Evolutionary conservation across 2,329 filamentous ascomycete genomes (phyloP), one percentile per base, ranked within the genome.

Genomic region (Pyrenophora seminiperda): DNA sequence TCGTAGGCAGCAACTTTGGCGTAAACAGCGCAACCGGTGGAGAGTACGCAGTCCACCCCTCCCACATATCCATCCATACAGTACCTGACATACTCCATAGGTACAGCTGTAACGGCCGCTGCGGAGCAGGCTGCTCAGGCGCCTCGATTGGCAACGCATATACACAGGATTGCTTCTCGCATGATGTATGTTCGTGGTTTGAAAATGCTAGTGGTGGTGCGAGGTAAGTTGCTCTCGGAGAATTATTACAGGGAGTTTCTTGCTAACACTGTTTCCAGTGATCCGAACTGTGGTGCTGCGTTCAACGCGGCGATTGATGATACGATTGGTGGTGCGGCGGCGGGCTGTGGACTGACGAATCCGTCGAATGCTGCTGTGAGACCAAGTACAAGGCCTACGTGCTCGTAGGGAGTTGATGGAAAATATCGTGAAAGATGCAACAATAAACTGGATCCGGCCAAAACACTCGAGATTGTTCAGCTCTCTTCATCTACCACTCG

Each of bases 181-280:
- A 81, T 45, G 79, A 81, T 40, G 74, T 81, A 10, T 81, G 79
- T 61, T 79, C 77, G 3, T 81, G 77, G 54, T 81, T 81, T 50
- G 75, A 80, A 22, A 75, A 75, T 41, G 77, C 78, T 1, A 75
- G 66, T n/a, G 76, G 76, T 6, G 78, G 78, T 2, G 66, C 76
- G 0, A 77, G 72, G 78, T 78, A 60, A 17, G 30, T 36, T 33
- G 30, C 53, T 4, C 6, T 36, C 13, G 13, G 4, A 30, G 2
- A 15, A 41, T 3, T 3, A 2, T 17, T 24, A 7, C 9, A 30
- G 13, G 5, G 7, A 4, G 0, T 10, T 4, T 39, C 11, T 15
- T 10, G 36, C 18, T 34, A 11, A 59, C 29, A 36, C 14, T 13
- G 1, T 14, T 1, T 1, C 7, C 32, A 80, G 79, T 47, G 78